Percentiles rank a stretch among this genome's conserved stretches.
These are phyloP conservation scores for Coniosporium apollinis DNA, from an alignment of 495 filamentous ascomycete species.

Conservation along the genomic window DNA sequence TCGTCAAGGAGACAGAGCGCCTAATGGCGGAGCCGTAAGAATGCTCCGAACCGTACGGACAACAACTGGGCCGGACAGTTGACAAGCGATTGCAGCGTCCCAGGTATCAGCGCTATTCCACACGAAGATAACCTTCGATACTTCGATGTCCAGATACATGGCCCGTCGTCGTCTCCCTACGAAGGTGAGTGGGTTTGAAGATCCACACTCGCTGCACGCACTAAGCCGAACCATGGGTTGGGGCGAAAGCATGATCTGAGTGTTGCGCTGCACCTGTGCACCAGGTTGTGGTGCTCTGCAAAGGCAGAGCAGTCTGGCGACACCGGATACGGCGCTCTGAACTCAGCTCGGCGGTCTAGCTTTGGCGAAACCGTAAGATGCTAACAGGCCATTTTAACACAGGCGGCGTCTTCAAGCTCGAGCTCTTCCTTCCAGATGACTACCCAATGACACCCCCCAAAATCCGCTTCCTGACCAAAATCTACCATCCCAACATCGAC, in stretches of 20 bases:
- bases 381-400: no score
- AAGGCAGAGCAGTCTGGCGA: no score
- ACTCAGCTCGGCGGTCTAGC: no score
- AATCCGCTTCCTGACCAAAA: conserved; percentile 96
- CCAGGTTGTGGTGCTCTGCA: no score
- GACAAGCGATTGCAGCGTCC: conserved; percentile 41
- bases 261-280: no score
- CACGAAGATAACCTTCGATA: conserved; percentile 97
- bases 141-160: conserved; percentile 93
- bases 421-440: conserved; percentile 97
- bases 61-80: neutral
- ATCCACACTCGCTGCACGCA: no score
- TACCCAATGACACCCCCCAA: conserved; percentile 99
- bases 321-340: no score
- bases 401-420: conserved; percentile 94
- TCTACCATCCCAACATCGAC: conserved; percentile 98
- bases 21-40: conserved; percentile 91
- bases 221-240: no score
- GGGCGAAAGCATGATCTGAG: no score
- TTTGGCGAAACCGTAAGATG: no score
- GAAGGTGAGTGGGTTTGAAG: conserved; percentile 40
- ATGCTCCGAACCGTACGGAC: no score
- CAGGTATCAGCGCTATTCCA: conserved; percentile 92
- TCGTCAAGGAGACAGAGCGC: conserved; percentile 96
- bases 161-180: conserved; percentile 86